These are phyloP conservation scores for Globisporangium sylvaticum DNA, from an alignment of 352 stramenopile species.

Conservation along the genomic window DNA sequence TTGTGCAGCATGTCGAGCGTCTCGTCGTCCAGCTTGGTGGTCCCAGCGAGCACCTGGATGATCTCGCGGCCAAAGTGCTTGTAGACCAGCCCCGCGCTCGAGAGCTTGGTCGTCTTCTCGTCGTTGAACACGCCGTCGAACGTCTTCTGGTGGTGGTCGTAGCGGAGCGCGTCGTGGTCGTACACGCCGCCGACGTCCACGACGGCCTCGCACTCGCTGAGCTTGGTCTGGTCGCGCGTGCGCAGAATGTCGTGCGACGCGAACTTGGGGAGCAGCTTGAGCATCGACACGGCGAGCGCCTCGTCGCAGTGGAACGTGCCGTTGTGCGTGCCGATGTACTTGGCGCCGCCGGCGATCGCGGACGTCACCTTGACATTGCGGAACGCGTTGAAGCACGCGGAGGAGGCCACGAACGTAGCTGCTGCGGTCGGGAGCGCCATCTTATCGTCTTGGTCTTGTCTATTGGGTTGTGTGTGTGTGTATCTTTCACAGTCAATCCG, in stretches of 20 bases:
- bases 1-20: conserved; percentile 84
- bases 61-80: conserved; percentile 98
- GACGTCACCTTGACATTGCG: conserved; percentile 51
- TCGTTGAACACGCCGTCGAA: conserved; percentile 84
- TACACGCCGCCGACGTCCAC: conserved; percentile 97
- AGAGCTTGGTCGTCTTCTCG: conserved; percentile 89
- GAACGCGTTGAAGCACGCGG: conserved; percentile 61
- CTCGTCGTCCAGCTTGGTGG: conserved; percentile 49
- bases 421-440: conserved; percentile 71
- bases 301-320: conserved; percentile 99
- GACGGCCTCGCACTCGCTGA: conserved; percentile 94
- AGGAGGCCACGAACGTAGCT: conserved; percentile 56
- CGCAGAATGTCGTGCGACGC: conserved; percentile 73
- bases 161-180: conserved; percentile 83
- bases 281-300: conserved; percentile 95
- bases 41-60: conserved; percentile 69
- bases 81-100: conserved; percentile 96
- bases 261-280: conserved; percentile 93
- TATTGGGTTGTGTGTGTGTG: not conserved
- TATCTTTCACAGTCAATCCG: not conserved
- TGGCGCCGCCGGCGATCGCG: conserved; percentile 34
- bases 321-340: conserved; percentile 96
- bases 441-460: not conserved
- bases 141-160: conserved; percentile 98
- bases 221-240: conserved; percentile 86